Evolutionary conservation across 208 protist genomes (phyloP), one percentile per base, ranked within the genome.

Genomic region (Balamuthia mandrillaris): DNA sequence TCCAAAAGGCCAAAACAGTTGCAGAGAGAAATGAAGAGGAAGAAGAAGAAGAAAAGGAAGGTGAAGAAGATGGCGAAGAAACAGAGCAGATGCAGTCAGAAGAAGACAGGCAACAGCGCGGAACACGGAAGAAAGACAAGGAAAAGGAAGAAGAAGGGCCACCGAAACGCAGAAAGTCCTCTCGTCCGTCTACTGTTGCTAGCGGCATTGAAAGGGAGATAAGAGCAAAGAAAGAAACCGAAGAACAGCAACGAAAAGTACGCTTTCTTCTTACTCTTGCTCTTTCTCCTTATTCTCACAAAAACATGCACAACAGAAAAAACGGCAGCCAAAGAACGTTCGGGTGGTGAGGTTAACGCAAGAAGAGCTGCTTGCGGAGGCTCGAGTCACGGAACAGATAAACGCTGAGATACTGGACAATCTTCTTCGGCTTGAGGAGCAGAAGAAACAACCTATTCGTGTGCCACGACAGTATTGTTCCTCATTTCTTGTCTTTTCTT

Each of bases 331-430:
- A 60, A 5, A 5, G 12, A 33, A 63, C 16, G n/a, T 27, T 24
- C 5, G 16, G 12, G 10, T 18, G 7, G 56, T 63, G 12, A 14
- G 56, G 18, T 27, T 81, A 10, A 81, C 72, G n/a, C 72, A 81
- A 33, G 72, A 52, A 27, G 72, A 81, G 44, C 2, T 81, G 72
- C 72, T 81, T 29, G 72, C 33, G 35, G 72, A 81, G 72, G 72
- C 72, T 49, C 52, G 60, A 37, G 72, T 14, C 24, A 81, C 72
- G 51, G 72, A 81, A 49, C 6, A 81, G 47, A 0, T 81, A 41
- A 81, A 81, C 29, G 5, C 60, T 27, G 72, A 41, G 10, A 14
- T 60, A 7, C 72, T 81, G 18, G 72, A 81, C 12, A 37, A 81
- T 41, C 41, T 42, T 18, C 72, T 81, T 14, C 35, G 60, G 29